A percentile compares a stretch with the other conserved stretches of the same genome.
These are phyloP conservation scores for Wickerhamiella azymoides DNA, from an alignment of 805 yeast genomes.

Conservation along the genomic window DNA sequence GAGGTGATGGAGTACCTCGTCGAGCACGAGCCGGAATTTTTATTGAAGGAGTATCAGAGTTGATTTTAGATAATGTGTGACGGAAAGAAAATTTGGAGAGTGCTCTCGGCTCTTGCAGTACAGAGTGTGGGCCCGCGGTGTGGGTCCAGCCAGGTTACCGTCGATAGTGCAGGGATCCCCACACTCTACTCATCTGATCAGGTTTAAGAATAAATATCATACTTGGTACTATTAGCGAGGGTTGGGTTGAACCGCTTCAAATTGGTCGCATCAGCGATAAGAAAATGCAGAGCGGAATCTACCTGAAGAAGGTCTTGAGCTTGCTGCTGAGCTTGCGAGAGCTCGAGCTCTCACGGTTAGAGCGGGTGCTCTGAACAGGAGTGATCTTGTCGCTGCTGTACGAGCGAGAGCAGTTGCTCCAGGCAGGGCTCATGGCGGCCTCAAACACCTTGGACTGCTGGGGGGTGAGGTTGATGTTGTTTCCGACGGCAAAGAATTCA, in stretches of 20 bases:
- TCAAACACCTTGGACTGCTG: conserved; percentile 6
- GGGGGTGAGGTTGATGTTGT: conserved; percentile 19
- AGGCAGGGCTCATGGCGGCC: conserved; percentile 8
- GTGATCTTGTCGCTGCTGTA: conserved; percentile 3
- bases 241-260: conserved; percentile 3
- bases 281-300: not conserved
- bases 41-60: conserved; percentile 26
- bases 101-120: too few relatives aligned
- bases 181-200: too few relatives aligned
- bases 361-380: conserved; percentile 4
- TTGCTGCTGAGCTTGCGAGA: conserved; percentile 1
- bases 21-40: conserved; percentile 29
- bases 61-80: too few relatives aligned
- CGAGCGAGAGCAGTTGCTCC: conserved; percentile 6
- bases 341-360: not conserved
- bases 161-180: too few relatives aligned
- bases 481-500: conserved; percentile 7
- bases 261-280: conserved; percentile 1
- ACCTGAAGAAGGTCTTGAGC: conserved; percentile 2
- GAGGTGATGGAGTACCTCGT: conserved; percentile 40
- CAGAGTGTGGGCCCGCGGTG: too few relatives aligned
- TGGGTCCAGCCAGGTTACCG: too few relatives aligned
- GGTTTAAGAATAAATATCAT: conserved; percentile 4
- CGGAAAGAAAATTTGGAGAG: too few relatives aligned
- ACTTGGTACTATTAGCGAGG: conserved; percentile 1